Evolutionary conservation across 2,329 filamentous ascomycete species (phyloP).

Genomic region (Claviceps maximensis): DNA sequence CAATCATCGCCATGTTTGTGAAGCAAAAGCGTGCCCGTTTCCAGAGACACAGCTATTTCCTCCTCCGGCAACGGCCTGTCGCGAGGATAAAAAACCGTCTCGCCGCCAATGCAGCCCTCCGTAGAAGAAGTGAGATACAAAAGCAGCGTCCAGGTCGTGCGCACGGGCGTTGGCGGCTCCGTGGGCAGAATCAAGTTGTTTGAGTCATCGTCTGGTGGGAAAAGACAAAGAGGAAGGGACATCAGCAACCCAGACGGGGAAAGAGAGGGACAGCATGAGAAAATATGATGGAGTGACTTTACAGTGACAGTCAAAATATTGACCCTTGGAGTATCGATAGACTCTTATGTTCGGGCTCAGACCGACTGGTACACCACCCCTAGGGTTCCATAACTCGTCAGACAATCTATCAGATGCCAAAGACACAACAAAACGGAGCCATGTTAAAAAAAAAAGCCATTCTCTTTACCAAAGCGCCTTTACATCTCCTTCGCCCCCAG

Average conservation of each 20-base stretch:
- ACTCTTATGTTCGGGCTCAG: conserved; percentile 81
- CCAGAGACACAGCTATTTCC: conserved; percentile 58
- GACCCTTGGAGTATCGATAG: conserved; percentile 73
- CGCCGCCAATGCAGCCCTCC: conserved; percentile 69
- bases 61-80: conserved; percentile 41
- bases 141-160: conserved; percentile 81
- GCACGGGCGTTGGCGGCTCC: conserved; percentile 17
- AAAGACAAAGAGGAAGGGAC: neutral
- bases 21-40: conserved; percentile 74
- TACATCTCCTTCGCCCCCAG: conserved; percentile 17
- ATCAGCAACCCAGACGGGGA: too few relatives aligned
- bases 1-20: conserved; percentile 86
- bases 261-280: neutral
- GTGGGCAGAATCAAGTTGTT: conserved; percentile 51
- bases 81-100: conserved; percentile 84
- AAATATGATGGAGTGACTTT: neutral
- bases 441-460: conserved; percentile 11
- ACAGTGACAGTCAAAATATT: conserved; percentile 88
- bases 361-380: conserved; percentile 74
- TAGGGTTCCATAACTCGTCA: conserved; percentile 22
- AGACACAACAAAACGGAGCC: too few relatives aligned
- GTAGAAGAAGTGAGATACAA: conserved; percentile 69
- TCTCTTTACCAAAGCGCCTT: conserved; percentile 30
- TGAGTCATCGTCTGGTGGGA: conserved; percentile 79
- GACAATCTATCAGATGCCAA: neutral